A percentile compares a stretch with the other conserved stretches of the same genome.
Evolutionary conservation across 768 basidiomycete species (phyloP).

Genomic region (Mycena alexandri): DNA sequence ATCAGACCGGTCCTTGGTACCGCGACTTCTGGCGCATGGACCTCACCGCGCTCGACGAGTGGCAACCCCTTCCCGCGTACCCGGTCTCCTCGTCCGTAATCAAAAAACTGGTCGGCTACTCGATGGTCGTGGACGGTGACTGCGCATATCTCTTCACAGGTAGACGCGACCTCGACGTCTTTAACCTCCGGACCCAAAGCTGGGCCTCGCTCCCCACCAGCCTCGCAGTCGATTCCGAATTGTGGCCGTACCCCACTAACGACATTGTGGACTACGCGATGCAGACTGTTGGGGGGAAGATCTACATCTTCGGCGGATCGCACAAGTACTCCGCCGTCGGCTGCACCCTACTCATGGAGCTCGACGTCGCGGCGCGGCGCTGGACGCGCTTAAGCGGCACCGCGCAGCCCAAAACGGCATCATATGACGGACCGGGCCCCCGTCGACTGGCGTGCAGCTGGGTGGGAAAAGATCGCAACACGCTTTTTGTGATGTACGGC

Average conservation of each 20-base stretch:
- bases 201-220: conserved; percentile 48
- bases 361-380: conserved; percentile 36
- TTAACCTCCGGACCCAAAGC: conserved; percentile 50
- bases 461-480: conserved; percentile 45
- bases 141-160: conserved; percentile 53
- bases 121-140: conserved; percentile 43
- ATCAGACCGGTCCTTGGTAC: conserved; percentile 43
- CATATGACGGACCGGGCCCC: conserved; percentile 46
- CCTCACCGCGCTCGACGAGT: conserved; percentile 43
- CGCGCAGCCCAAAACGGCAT: conserved; percentile 38
- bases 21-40: conserved; percentile 46
- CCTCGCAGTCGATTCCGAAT: conserved; percentile 31
- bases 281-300: conserved; percentile 46
- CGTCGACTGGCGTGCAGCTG: conserved; percentile 51
- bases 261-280: conserved; percentile 37
- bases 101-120: conserved; percentile 40
- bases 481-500: conserved; percentile 52
- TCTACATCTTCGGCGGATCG: conserved; percentile 56
- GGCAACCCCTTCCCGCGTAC: conserved; percentile 43
- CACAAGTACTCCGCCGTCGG: conserved; percentile 46
- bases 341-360: conserved; percentile 52
- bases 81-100: conserved; percentile 37
- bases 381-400: conserved; percentile 46
- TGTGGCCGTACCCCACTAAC: conserved; percentile 44
- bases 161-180: conserved; percentile 44